Evolutionary conservation across 2,329 filamentous ascomycete species (phyloP).

Genomic region (Hymenoscyphus linearis): DNA sequence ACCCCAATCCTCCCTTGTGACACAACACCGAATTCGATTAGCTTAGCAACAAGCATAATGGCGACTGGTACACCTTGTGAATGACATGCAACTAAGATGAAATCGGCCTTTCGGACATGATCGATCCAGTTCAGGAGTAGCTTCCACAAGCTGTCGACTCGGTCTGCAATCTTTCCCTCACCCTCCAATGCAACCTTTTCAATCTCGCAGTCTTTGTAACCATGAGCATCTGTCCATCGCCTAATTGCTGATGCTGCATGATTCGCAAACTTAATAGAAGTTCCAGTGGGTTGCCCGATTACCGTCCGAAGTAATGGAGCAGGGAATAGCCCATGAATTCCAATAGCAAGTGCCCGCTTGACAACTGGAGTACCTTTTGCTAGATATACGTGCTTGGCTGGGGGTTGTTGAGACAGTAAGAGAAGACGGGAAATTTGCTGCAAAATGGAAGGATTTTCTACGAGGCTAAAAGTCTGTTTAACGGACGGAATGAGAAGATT

Average conservation of each 20-base stretch:
- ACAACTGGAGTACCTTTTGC: conserved; percentile 65
- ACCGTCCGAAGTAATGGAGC: conserved; percentile 82
- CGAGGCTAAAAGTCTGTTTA: conserved; percentile 59
- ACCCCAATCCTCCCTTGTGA: conserved; percentile 73
- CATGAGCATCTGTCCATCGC: conserved; percentile 71
- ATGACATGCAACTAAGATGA: conserved; percentile 88
- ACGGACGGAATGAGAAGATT: conserved; percentile 70
- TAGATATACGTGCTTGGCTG: conserved; percentile 67
- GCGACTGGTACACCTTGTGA: conserved; percentile 93
- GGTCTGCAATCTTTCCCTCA: conserved; percentile 84
- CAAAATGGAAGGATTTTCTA: conserved; percentile 64
- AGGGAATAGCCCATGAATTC: conserved; percentile 86
- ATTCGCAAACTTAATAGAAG: conserved; percentile 87
- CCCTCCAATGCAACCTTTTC: conserved; percentile 94
- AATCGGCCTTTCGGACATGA: conserved; percentile 78
- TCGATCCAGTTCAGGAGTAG: conserved; percentile 92
- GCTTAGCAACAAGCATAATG: conserved; percentile 85
- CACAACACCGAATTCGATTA: conserved; percentile 85
- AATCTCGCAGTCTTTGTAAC: conserved; percentile 71
- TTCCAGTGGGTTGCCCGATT: conserved; percentile 91
- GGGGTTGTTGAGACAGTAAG: conserved; percentile 48
- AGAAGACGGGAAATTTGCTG: conserved; percentile 58
- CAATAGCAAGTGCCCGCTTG: conserved; percentile 84
- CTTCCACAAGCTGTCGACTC: conserved; percentile 91
- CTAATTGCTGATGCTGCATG: conserved; percentile 79